These are phyloP conservation scores for Trichosporon coremiiforme DNA, from an alignment of 1,284 basidiomycete genomes.

Conservation along the genomic window DNA sequence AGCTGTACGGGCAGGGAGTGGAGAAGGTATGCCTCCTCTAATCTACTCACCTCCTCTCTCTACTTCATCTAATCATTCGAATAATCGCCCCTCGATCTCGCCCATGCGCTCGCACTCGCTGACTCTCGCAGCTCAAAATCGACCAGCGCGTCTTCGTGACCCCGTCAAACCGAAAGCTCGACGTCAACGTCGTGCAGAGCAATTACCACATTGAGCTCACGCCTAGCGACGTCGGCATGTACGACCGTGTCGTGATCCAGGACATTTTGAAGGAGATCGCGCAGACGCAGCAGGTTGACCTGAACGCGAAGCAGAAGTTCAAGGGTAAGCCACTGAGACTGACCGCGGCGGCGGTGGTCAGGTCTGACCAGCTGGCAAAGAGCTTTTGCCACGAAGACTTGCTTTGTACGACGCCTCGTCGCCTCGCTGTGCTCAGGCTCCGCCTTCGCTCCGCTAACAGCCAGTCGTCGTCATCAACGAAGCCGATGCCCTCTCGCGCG, in stretches of 20 bases:
- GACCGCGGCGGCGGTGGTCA: too few relatives aligned
- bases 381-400: too few relatives aligned
- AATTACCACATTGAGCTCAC: constrained; percentile 99
- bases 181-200: constrained; percentile 95
- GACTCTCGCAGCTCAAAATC: constrained; percentile 77
- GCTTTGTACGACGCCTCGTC: too few relatives aligned
- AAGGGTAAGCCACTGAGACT: constrained; percentile 68
- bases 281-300: constrained; percentile 96
- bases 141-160: constrained; percentile 96
- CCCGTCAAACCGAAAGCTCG: constrained; percentile 90
- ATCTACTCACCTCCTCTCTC: too few relatives aligned
- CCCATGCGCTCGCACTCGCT: not conserved
- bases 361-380: too few relatives aligned
- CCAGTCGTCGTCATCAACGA: constrained; percentile 96
- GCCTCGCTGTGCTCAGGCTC: not conserved
- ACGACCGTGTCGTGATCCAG: constrained; percentile 93
- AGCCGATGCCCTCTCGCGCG: constrained; percentile 89
- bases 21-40: constrained; percentile 69
- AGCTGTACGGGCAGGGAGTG: constrained; percentile 87
- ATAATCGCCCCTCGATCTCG: too few relatives aligned
- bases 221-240: constrained; percentile 97
- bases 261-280: constrained; percentile 98
- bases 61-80: too few relatives aligned
- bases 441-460: constrained; percentile 17
- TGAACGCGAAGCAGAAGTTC: constrained; percentile 92